Conservation (phyloP, 169 alveolate genomes). For the Plasmodium inui region DNA sequence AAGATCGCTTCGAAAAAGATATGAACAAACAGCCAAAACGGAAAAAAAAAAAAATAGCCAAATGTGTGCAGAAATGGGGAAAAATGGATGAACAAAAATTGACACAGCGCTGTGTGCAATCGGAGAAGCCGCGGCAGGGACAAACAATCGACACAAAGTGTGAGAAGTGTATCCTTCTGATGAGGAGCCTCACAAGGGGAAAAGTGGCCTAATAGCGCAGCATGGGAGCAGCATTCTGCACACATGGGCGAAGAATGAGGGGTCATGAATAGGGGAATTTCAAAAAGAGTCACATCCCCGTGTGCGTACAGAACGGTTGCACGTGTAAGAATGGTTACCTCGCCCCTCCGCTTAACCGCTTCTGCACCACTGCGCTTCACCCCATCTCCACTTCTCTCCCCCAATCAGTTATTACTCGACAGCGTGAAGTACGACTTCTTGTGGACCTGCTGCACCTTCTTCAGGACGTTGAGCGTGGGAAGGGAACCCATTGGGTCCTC, state of each 20-base stretch:
- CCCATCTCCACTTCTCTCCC: neutral
- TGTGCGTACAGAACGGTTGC: neutral
- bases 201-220: neutral
- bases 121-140: neutral
- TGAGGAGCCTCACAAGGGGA: neutral
- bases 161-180: neutral
- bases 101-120: neutral
- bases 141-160: neutral
- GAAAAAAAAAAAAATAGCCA: neutral
- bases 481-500: constrained; percentile 82
- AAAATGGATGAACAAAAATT: neutral
- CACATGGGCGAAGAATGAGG: neutral
- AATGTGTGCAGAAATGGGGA: neutral
- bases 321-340: neutral
- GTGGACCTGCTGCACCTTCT: constrained; percentile 78
- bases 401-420: constrained; percentile 25
- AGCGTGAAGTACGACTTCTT: constrained; percentile 78
- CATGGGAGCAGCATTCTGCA: neutral
- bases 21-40: constrained; percentile 14
- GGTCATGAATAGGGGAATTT: neutral
- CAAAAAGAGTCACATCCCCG: neutral
- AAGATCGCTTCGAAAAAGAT: neutral
- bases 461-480: constrained; percentile 84
- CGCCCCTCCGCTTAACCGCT: neutral
- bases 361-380: neutral